Conservation (phyloP, 2,329 filamentous ascomycete species). For the Diatrype stigma region DNA sequence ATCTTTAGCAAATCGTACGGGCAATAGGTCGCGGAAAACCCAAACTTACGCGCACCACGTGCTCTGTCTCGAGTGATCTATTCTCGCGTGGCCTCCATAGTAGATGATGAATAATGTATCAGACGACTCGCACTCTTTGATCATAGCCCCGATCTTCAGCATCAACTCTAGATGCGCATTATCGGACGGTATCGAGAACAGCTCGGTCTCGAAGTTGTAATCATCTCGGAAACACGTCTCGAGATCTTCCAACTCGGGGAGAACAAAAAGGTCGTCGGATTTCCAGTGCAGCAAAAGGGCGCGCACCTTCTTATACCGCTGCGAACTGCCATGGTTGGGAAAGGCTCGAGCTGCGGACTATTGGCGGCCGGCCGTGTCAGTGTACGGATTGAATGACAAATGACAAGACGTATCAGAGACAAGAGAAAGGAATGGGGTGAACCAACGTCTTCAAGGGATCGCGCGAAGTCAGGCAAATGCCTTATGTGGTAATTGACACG, state of each 20-base stretch:
- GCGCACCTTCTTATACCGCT: slow-evolving; percentile 53
- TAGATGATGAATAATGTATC: slow-evolving; percentile 56
- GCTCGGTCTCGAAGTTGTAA: slow-evolving; percentile 54
- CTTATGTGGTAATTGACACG: slow-evolving; percentile 56
- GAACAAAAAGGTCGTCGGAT: slow-evolving; percentile 54
- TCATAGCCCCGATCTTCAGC: slow-evolving; percentile 51
- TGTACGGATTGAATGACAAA: background rate
- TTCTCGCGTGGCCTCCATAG: slow-evolving; percentile 56
- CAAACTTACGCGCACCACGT: slow-evolving; percentile 57
- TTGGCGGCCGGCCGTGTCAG: slow-evolving; percentile 8
- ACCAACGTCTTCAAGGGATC: slow-evolving; percentile 51
- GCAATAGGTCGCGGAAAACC: background rate
- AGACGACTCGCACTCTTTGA: slow-evolving; percentile 52
- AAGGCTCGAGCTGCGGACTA: slow-evolving; percentile 53
- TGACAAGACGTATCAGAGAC: background rate
- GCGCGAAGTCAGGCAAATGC: slow-evolving; percentile 50
- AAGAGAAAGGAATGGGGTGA: background rate
- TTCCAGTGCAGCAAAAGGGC: slow-evolving; percentile 54
- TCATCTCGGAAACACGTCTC: slow-evolving; percentile 51
- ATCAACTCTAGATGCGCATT: slow-evolving; percentile 57
- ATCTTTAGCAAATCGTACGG: background rate
- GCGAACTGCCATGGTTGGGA: slow-evolving; percentile 50
- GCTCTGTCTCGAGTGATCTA: slow-evolving; percentile 56
- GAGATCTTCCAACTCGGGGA: slow-evolving; percentile 54
- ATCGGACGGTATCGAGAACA: slow-evolving; percentile 54